Evolutionary conservation across 2,329 filamentous ascomycete genomes (phyloP), one percentile per base, ranked within the genome.

Genomic region (Ascochyta rabiei): DNA sequence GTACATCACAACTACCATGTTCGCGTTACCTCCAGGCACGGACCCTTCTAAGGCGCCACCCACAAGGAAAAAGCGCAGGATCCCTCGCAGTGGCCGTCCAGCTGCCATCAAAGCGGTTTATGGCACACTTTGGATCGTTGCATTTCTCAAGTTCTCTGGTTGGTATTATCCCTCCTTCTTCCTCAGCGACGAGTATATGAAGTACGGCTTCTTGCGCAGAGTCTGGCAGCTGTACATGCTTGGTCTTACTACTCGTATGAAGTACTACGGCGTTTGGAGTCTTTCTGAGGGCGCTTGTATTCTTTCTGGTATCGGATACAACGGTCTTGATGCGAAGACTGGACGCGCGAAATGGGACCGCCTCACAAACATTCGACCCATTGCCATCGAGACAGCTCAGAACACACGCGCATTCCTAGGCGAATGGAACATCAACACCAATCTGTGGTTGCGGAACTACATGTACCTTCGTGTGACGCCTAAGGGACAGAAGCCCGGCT

Each of bases 361-460:
- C 24, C 80, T 98, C 16, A 89, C 91, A 65, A 99, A 99, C 70
- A 91, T 99, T 63, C 87, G 90, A 62, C 89, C 95, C 0, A 88
- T 87, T 82, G 86, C 85, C 2, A 90, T 99, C 24, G 95, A 99
- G 77, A 82, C 86, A 0, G 95, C 93, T 1, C 93, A 97, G 76
- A 99, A 98, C 73, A 90, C 90, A n/a, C 87, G 93, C 48, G 92
- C 86, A 1, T 98, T 95, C 68, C 83, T 99, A 3, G 93, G 88
- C 43, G 89, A 86, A 68, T 99, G 95, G 95, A 99, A 99, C 75
- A 96, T 97, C 80, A 98, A 98, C 76, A 99, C 95, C 12, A 99
- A 97, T 75, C 86, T 91, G 68, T 99, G 95, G 95, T 80, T 99
- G 57, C 86, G 93, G 41, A 96, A 98, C 75, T 99, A 97, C 71